Evolutionary conservation across 768 basidiomycete genomes (phyloP), one percentile per base, ranked within the genome.

Genomic region (Kwoniella botswanensis): DNA sequence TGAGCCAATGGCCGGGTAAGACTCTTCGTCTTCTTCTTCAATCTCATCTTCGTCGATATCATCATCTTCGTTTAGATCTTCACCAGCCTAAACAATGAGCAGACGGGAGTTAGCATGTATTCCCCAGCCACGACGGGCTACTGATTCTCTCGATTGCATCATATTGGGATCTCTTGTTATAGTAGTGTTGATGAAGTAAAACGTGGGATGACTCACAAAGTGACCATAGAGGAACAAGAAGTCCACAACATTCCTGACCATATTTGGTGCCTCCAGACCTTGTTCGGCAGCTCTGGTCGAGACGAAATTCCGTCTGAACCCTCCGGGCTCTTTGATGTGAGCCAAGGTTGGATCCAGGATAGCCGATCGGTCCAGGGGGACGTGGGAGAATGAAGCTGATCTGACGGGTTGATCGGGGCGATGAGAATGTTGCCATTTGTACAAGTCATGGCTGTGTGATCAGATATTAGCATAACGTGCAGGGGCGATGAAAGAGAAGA

Each of bases 211-310:
- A 86, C 94, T 85, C 79, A 95, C 96, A 80, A 97, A 98, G 83
- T 98, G 96, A 4, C 97, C 97, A 79, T 93, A 99, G 26, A 98
- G 86, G 78, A 91, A 92, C 56, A 99, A 85, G 83, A 99, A 99
- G 78, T 98, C 94, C 71, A 98, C 92, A 72, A 96, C 95, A 79
- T 93, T 95, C 77, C 90, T 90, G 41, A 88, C 82, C 70, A 93
- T 86, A 59, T 79, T 76, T 1, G 85, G 85, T 71, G 91, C 90
- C 53, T 88, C 88, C 22, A 83, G 79, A 10, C 89, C 89, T 69
- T 90, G 88, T 71, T 91, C 90, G 59, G 87, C 88, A 3, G 92
- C 90, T 60, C 88, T 89, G 67, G 92, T 83, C 41, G 90, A 85
- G 9, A 98, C 86, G 82, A 93, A 97, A 82, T 95, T 93, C 64